phyloP scores from a whole-genome alignment of 768 basidiomycete species.

The Leccinum disarticulatum region DNA sequence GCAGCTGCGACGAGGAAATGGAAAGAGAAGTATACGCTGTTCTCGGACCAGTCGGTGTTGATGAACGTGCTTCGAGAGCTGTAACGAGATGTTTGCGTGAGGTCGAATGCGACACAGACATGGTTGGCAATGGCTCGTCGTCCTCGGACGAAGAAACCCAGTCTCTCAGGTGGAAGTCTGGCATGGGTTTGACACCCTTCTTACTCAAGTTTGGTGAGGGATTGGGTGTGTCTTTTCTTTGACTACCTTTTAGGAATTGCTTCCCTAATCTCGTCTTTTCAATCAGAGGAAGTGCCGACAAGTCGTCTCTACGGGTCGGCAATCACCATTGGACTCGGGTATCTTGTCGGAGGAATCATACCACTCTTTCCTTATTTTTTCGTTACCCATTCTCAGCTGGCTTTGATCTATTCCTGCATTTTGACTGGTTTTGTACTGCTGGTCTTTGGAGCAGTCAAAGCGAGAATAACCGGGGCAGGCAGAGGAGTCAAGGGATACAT shows the following conservation, averaged over 20 bases:
- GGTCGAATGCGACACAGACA: constrained; percentile 50
- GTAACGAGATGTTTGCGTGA: constrained; percentile 77
- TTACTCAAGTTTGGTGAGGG: constrained; percentile 96
- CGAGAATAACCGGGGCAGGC: constrained; percentile 83
- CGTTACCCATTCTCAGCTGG: constrained; percentile 63
- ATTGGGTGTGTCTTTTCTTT: constrained; percentile 54
- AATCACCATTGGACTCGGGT: constrained; percentile 92
- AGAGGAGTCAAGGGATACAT: constrained; percentile 64
- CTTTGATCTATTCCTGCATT: constrained; percentile 71
- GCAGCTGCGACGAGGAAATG: constrained; percentile 93
- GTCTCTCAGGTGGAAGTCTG: constrained; percentile 63
- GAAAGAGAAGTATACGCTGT: constrained; percentile 91
- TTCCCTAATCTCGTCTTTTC: neutral
- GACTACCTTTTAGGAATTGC: neutral
- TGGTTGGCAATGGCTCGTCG: constrained; percentile 16
- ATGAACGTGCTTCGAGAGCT: constrained; percentile 72
- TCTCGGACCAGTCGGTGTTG: constrained; percentile 86
- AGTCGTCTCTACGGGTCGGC: constrained; percentile 86
- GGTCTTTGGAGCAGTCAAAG: constrained; percentile 89
- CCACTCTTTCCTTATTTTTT: constrained; percentile 94
- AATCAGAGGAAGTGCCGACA: constrained; percentile 82
- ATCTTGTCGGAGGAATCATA: constrained; percentile 90
- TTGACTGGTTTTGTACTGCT: constrained; percentile 85
- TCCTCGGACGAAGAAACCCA: constrained; percentile 54
- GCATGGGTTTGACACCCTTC: constrained; percentile 89